A percentile compares a stretch with the other conserved stretches of the same genome.
phyloP scores from a whole-genome alignment of 148 eudicot genomes.

The Pharnaceum exiguum region DNA sequence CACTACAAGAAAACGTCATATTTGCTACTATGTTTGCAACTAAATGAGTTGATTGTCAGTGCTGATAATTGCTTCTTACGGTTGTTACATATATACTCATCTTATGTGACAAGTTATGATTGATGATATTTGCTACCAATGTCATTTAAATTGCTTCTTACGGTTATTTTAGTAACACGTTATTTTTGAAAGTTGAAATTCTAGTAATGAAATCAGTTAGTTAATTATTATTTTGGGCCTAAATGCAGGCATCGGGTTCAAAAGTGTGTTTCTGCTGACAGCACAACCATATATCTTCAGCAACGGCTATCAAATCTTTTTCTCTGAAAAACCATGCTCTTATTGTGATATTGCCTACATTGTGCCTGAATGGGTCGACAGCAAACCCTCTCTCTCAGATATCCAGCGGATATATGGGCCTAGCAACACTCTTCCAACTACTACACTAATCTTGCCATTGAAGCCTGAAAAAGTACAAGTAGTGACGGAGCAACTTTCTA shows the following conservation, averaged over 20 bases:
- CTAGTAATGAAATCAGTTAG: background rate
- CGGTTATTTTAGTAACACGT: background rate
- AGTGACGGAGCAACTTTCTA: conserved; percentile 61
- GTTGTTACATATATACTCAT: too few species aligned
- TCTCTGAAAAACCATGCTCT: conserved; percentile 54
- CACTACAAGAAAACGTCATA: too few species aligned
- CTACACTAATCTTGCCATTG: conserved; percentile 58
- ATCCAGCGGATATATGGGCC: conserved; percentile 42
- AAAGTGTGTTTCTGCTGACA: conserved; percentile 66
- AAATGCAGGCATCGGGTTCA: conserved; percentile 59
- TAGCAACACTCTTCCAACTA: conserved; percentile 42
- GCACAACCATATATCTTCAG: conserved; percentile 60
- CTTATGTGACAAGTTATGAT: too few species aligned
- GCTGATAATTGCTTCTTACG: too few species aligned
- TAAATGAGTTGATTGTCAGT: too few species aligned
- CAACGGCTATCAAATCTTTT: conserved; percentile 61
- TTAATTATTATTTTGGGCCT: background rate
- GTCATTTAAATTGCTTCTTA: too few species aligned
- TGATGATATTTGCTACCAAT: too few species aligned
- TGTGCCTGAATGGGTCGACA: conserved; percentile 77
- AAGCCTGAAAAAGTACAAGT: conserved; percentile 54
- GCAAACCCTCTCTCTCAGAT: conserved; percentile 40
- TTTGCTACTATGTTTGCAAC: too few species aligned
- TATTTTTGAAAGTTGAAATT: too few species aligned
- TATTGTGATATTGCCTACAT: conserved; percentile 57